phyloP scores from a whole-genome alignment of 345 rosid species.

The Eucalyptus polybractea region DNA sequence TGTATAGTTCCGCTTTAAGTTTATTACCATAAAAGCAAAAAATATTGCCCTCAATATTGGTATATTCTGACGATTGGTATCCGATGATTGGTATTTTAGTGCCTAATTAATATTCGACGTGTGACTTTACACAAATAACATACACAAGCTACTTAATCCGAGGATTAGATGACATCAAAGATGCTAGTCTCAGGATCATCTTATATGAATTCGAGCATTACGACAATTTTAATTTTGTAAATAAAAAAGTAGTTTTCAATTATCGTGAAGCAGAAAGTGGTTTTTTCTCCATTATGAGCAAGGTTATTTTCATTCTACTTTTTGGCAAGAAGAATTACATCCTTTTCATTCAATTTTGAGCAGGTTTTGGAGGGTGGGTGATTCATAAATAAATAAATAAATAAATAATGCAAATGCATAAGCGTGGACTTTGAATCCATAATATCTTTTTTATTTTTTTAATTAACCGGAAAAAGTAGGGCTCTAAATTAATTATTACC shows the following conservation, averaged over 20 bases:
- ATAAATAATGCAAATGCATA: neutral
- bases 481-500: conserved; percentile 19
- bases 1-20: neutral
- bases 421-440: neutral
- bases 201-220: neutral
- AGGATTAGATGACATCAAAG: neutral
- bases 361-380: neutral
- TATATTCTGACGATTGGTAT: neutral
- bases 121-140: neutral
- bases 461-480: neutral
- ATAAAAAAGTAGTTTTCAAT: neutral
- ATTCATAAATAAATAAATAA: neutral
- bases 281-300: neutral
- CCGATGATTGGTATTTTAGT: neutral
- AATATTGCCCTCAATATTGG: neutral
- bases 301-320: neutral
- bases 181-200: neutral
- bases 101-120: neutral
- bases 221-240: neutral
- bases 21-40: neutral
- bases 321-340: neutral
- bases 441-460: neutral
- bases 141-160: neutral
- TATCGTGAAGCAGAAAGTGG: neutral
- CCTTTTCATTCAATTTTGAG: neutral